Evolutionary conservation across 345 rosid species (phyloP), one percentile per base, ranked within the genome.

Genomic region (Laguncularia racemosa): DNA sequence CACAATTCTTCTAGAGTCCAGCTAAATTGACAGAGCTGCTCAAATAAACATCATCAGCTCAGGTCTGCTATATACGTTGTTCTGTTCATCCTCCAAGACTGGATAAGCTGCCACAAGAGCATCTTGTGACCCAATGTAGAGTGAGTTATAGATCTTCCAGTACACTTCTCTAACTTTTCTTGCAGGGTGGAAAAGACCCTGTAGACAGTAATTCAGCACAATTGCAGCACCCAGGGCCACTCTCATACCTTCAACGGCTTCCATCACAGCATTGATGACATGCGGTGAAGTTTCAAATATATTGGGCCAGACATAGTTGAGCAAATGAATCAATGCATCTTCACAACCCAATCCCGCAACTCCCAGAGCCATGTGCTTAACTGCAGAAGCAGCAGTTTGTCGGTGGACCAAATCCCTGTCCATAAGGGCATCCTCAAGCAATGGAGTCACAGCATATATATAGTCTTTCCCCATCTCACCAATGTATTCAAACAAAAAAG

Each of bases 391-490:
- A 0, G 99, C 99, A 2, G 99, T 93, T 76, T 93, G 99, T 81
- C 99, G 72, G 67, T 93, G 99, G 58, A 93, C 99, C 67, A 93
- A 59, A 61, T 93, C 99, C 59, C 99, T 78, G 74, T 93, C 97
- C 99, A 93, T 90, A 12, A 93, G 95, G 6, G 97, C 99, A 52
- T 93, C 99, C 67, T 93, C 97, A 0, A 93, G 97, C n/a, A 93
- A 70, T 3, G 99, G 99, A 59, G 99, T 93, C 61, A 93, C 99
- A 13, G 99, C 99, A 54, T 93, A 89, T 48, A 93, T 89, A 61
- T 93, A 89, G 81, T 93, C 99, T 59, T 93, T 93, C 11, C 99
- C 99, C 99, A 93, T 93, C 58, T 93, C 99, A 15, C 97, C 99
- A 48, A 93, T 93, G 80, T 93, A 93, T 71, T 93, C 97, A 3